These are phyloP conservation scores for Castanopsis chinensis DNA, from an alignment of 306 rosid genomes.

Conservation along the genomic window DNA sequence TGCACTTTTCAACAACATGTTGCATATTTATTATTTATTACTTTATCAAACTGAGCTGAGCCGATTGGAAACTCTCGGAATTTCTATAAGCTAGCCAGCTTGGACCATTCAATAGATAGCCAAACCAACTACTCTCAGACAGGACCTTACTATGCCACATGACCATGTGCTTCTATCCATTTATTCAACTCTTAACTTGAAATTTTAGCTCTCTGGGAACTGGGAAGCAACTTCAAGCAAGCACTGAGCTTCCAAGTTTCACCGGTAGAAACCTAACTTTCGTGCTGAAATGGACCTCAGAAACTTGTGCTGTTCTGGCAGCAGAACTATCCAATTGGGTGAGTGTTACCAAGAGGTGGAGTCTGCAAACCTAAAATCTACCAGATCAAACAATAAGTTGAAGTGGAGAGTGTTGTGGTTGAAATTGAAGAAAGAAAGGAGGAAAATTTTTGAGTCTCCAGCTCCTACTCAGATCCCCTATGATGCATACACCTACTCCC, in stretches of 20 bases:
- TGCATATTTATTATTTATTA: background rate
- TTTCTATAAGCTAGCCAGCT: slow-evolving; percentile 8
- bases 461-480: slow-evolving; percentile 23
- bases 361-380: background rate
- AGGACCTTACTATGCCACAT: too few species aligned
- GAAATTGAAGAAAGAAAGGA: slow-evolving; percentile 33
- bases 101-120: background rate
- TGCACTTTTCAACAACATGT: background rate
- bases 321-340: slow-evolving; percentile 36
- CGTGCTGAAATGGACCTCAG: slow-evolving; percentile 25
- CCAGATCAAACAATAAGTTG: too few species aligned
- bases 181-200: background rate
- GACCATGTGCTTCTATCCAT: background rate
- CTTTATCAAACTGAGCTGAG: background rate
- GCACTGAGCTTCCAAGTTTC: background rate
- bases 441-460: slow-evolving; percentile 23
- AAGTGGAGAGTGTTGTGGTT: too few species aligned
- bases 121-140: background rate
- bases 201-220: background rate
- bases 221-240: too few species aligned
- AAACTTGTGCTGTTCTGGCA: slow-evolving; percentile 28
- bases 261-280: background rate
- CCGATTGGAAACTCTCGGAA: background rate
- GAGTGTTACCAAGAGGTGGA: background rate
- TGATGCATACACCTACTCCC: slow-evolving; percentile 53